These are phyloP conservation scores for Rhizopogon roseolus DNA, from an alignment of 768 basidiomycete genomes.

Conservation along the genomic window DNA sequence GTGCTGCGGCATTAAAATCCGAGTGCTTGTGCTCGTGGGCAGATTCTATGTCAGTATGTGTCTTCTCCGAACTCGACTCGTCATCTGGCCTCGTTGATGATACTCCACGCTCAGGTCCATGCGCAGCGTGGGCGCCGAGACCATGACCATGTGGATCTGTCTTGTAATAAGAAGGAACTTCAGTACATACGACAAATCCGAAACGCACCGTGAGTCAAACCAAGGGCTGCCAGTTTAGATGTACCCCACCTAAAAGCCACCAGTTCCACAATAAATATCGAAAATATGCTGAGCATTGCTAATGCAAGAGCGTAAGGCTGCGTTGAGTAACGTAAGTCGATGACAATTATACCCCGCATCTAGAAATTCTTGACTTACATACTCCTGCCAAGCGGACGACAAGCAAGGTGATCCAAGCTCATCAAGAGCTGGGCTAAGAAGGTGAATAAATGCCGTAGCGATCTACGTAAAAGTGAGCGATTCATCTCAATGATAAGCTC, in stretches of 20 bases:
- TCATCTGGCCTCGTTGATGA: background rate
- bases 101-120: constrained; percentile 54
- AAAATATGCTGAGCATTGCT: constrained; percentile 76
- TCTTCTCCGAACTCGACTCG: constrained; percentile 15
- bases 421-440: constrained; percentile 70
- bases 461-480: constrained; percentile 42
- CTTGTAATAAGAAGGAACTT: background rate
- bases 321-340: background rate
- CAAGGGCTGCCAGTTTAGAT: constrained; percentile 60
- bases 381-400: constrained; percentile 60
- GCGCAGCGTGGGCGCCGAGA: constrained; percentile 55
- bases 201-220: constrained; percentile 53
- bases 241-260: constrained; percentile 86
- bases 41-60: constrained; percentile 24
- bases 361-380: constrained; percentile 43
- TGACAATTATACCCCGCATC: background rate
- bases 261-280: constrained; percentile 81
- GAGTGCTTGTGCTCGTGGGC: constrained; percentile 13
- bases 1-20: constrained; percentile 50
- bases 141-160: constrained; percentile 68
- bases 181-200: background rate
- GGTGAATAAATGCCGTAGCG: constrained; percentile 86
- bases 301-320: constrained; percentile 83
- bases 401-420: constrained; percentile 72
- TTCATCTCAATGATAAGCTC: background rate